Percentiles rank a stretch among this genome's conserved stretches.
phyloP scores from a whole-genome alignment of 176 grass and related monocot genomes.

The Oryza rufipogon region DNA sequence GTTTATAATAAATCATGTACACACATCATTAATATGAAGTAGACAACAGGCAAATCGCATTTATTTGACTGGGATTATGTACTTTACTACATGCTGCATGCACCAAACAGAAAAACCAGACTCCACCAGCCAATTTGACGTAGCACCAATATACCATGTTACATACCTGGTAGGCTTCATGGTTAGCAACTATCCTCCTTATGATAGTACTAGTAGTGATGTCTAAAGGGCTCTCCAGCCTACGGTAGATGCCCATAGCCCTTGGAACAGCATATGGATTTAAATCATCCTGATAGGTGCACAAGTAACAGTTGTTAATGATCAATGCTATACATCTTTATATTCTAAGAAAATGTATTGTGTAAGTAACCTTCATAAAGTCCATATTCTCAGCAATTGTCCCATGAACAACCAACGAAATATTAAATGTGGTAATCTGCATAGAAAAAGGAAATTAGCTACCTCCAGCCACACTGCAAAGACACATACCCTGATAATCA shows the following conservation, averaged over 20 bases:
- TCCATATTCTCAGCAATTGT: constrained; percentile 91
- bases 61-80: constrained; percentile 28
- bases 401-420: constrained; percentile 79
- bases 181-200: constrained; percentile 95
- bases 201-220: constrained; percentile 97
- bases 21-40: constrained; percentile 30
- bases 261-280: constrained; percentile 89
- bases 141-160: neutral
- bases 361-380: constrained; percentile 52
- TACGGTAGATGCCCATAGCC: constrained; percentile 73
- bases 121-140: neutral
- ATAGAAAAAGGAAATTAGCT: constrained; percentile 21
- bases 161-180: constrained; percentile 93
- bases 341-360: constrained; percentile 9
- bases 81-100: neutral
- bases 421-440: constrained; percentile 91
- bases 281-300: constrained; percentile 66
- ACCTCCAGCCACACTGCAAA: neutral
- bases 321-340: constrained; percentile 11
- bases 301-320: constrained; percentile 8
- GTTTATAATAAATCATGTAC: constrained; percentile 15
- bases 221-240: constrained; percentile 79
- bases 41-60: constrained; percentile 30
- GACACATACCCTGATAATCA: neutral
- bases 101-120: constrained; percentile 12